Evolutionary conservation across 257 asterid genomes (phyloP).

Genomic region (Forsythia viridissima): DNA sequence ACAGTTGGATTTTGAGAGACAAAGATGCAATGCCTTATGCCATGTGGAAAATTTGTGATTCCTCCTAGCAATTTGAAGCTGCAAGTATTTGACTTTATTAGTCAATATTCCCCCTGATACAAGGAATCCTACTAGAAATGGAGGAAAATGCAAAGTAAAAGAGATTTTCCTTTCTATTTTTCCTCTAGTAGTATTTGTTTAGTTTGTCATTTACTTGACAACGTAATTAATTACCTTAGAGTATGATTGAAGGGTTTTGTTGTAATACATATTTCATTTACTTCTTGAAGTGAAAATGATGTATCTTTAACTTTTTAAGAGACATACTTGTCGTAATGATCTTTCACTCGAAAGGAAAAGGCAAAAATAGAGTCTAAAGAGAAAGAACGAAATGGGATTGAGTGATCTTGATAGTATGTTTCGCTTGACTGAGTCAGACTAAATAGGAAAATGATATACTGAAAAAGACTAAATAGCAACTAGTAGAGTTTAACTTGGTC

Average conservation of each 20-base stretch:
- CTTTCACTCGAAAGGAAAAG: neutral
- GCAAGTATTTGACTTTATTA: neutral
- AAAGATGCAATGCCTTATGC: neutral
- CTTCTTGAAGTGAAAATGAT: neutral
- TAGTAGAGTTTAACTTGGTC: too few relatives aligned
- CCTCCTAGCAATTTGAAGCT: neutral
- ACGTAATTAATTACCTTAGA: slow-evolving; percentile 10
- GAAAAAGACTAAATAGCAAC: too few relatives aligned
- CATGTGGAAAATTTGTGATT: neutral
- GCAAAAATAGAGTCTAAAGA: neutral
- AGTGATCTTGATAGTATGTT: neutral
- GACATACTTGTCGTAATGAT: neutral
- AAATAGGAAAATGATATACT: too few relatives aligned
- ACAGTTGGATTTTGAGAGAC: neutral
- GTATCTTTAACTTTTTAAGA: neutral
- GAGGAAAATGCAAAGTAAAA: neutral
- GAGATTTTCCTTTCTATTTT: neutral
- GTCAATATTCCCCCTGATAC: neutral
- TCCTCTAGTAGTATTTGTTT: slow-evolving; percentile 16
- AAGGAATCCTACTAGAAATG: neutral
- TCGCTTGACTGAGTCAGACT: neutral
- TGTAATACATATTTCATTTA: slow-evolving; percentile 3
- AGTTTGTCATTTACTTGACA: slow-evolving; percentile 17
- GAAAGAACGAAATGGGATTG: neutral
- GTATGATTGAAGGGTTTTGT: slow-evolving; percentile 8